Evolutionary conservation across 2,329 filamentous ascomycete species (phyloP), one percentile per base, ranked within the genome.

Genomic region (Epichloe uncinata): DNA sequence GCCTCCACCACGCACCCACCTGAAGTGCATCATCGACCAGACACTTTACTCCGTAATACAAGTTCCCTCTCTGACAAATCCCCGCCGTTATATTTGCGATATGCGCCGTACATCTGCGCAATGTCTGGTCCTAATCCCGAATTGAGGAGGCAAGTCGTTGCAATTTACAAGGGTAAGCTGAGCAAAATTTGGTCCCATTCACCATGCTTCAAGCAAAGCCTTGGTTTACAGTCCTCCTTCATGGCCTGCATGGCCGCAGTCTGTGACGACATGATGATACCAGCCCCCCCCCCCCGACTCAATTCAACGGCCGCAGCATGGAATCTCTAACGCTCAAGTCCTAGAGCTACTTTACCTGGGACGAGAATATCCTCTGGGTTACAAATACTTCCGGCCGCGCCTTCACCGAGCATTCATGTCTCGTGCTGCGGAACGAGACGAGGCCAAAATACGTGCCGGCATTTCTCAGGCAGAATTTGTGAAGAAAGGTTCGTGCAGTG

Each of bases 291-390:
- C 41, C 41, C 13, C 5, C 13, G 7, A 26, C 22, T 30, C 22
- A 16, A 33, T 22, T 1, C 8, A 18, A 22, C 5, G 11, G 11
- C 40, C 18, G 18, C 35, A 20, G 16, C 33, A 26, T n/a, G 42
- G 35, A 15, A 16, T 9, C 45, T 35, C 33, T 8, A 43, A 38
- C 42, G 2, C 35, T 0, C 34, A 2, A 41, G 35, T 22, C 12
- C n/a, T 9, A 95, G 89, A 95, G 60, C 79, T 96, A 11, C 76
- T 98, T 42, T 82, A 84, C 60, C 74, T 97, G 13, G 89, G 91
- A 35, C 80, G 83, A 50, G 85, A 91, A 52, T 97, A 97, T 60
- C 91, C 93, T 1, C 73, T 85, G 15, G 93, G 93, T 44, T 94
- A 69, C 55, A 69, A 73, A 33, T 96, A 90, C 69, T 96, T 94